Base-by-base conservation (phyloP, 768 basidiomycete species). In the Mycena indigotica region DNA sequence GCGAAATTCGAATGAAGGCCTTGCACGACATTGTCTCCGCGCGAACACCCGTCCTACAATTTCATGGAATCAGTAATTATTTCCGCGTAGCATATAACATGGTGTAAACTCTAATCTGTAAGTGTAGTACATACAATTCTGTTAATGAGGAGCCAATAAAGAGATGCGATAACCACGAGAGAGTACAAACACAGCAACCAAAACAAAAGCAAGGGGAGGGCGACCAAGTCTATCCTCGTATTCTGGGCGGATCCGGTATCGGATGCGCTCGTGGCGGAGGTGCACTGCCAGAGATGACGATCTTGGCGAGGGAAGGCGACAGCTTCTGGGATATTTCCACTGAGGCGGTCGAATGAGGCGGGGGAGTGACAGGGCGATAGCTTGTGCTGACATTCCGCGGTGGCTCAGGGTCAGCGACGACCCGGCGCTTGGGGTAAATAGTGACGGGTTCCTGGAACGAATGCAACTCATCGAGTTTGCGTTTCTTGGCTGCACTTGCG, bases 401-500 rank as follows among this genome's bases (percentile, higher is more conserved):
- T 24, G 53, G 30, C 24, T 60, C 13, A 17, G 63, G 54, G 45
- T 60, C 58, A 13, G 45, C 24, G 3, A 23, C 32, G 10, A 57
- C 39, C 5, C 59, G 56, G 50, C 63, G 51, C 51, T 60, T 60
- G 10, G 59, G 60, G 53, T 58, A 64, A 30, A 64, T 58, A 3
- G 63, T 51, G 26, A 61, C 54, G 13, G 58, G 59, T 10, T 61
- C 63, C 21, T 58, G 56, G 54, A 61, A 64, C 28, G 56, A 23
- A 26, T 55, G 49, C 3, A 64, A 24, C 39, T 64, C 63, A 10
- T 64, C 63, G 57, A 65, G 21, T 52, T 65, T 65, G 57, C 60
- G 63, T 44, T 65, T 65, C 48, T 62, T 65, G 23, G 45, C 35
- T 2, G 25, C 44, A 23, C 52, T 55, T 1, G 52, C 16, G 24